Conservation (phyloP, 1,284 basidiomycete species). For the Leccinum subrobustum region DNA sequence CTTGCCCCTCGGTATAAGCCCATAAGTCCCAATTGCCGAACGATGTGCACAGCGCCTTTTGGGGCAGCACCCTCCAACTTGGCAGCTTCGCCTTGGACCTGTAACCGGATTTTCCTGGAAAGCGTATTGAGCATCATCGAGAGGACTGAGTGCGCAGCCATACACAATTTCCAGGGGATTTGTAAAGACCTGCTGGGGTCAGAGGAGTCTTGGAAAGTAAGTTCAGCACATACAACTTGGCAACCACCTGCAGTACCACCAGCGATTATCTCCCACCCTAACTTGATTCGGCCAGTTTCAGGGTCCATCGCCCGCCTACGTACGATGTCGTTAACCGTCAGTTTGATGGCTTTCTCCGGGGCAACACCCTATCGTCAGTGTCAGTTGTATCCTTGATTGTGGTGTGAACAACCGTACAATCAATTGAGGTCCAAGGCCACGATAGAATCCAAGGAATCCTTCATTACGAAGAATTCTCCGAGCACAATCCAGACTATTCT, state of each 20-base stretch:
- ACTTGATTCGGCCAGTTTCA: constrained; percentile 89
- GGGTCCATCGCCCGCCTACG: constrained; percentile 85
- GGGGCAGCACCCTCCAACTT: constrained; percentile 77
- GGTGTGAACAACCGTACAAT: constrained; percentile 53
- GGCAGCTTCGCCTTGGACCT: constrained; percentile 94
- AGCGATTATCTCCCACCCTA: constrained; percentile 87
- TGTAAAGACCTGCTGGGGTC: constrained; percentile 75
- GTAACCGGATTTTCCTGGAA: constrained; percentile 90
- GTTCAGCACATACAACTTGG: constrained; percentile 80
- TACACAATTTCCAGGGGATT: constrained; percentile 95
- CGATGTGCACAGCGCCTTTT: constrained; percentile 89
- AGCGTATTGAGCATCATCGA: constrained; percentile 8
- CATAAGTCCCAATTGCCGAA: constrained; percentile 88
- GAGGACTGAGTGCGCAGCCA: constrained; percentile 23
- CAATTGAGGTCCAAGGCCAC: constrained; percentile 93
- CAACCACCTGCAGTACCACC: constrained; percentile 95
- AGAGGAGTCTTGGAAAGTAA: constrained; percentile 15
- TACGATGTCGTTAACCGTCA: constrained; percentile 94
- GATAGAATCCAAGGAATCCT: constrained; percentile 93
- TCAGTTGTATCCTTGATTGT: constrained; percentile 5
- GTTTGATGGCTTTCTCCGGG: constrained; percentile 97
- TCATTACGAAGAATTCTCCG: constrained; percentile 94
- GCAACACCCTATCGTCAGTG: constrained; percentile 78
- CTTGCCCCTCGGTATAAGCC: constrained; percentile 91
- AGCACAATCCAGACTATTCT: constrained; percentile 93